Evolutionary conservation across 2,329 filamentous ascomycete genomes (phyloP), one percentile per base, ranked within the genome.

Genomic region (Teratosphaeria destructans): DNA sequence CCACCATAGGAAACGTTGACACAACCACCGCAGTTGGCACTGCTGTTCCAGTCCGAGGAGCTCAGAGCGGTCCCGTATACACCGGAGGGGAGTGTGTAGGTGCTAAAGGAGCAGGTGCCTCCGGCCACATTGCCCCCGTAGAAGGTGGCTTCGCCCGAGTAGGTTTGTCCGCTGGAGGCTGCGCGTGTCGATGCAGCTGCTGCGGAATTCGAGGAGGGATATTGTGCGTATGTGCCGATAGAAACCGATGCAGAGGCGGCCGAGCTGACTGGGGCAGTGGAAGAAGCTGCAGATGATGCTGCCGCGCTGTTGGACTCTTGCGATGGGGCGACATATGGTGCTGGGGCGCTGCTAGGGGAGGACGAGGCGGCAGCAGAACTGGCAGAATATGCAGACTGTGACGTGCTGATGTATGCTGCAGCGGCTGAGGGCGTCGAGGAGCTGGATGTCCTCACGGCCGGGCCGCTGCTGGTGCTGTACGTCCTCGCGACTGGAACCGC

Each of bases 61-160:
- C 84, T 83, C 56, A 85, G 78, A 2, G 86, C 85, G 8, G 84
- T 85, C 58, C 86, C 85, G 66, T 76, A 82, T 59, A 87, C 72
- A 12, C 76, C 75, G 11, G 79, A 75, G 6, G 85, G 84, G 32
- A 88, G 74, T 2, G 79, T 84, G 74, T 87, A 87, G 57, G 78
- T 81, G 8, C 77, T 76, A 76, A 88, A 87, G 11, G 81, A 83
- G 73, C 85, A 89, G 60, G 77, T 79, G 62, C 85, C 85, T 47
- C 84, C 84, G 4, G 73, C 70, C 1, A 84, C 63, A 37, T 70
- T 69, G 47, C 68, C 68, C 39, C 67, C 67, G 57, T 69, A 67
- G 59, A 60, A 67, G 27, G 65, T 67, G 10, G 65, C 65, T 37
- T 65, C 34, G 55, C 65, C 66, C 49, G 65, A 63, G 43, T 49